phyloP scores from a whole-genome alignment of 2,329 filamentous ascomycete genomes.

The Aureobasidium lini region DNA sequence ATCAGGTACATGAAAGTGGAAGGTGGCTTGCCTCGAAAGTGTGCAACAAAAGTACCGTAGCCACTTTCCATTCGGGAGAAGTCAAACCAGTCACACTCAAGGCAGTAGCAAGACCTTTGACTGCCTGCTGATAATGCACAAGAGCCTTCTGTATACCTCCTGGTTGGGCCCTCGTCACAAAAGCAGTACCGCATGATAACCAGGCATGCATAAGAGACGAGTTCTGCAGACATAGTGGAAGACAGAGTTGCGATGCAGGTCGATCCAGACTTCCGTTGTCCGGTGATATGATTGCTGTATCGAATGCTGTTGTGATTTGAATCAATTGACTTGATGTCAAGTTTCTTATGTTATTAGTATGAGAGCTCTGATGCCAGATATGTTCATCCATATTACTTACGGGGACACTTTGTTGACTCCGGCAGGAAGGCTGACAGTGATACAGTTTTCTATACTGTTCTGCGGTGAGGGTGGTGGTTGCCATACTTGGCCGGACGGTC shows the following conservation, averaged over 20 bases:
- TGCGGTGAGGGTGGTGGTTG: not conserved
- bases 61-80: constrained; percentile 4
- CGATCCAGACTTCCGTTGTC: not conserved
- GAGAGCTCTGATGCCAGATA: not conserved
- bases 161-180: not conserved
- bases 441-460: constrained; percentile 5
- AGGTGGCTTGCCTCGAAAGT: not conserved
- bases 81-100: not conserved
- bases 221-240: constrained; percentile 2
- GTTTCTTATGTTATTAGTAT: not conserved
- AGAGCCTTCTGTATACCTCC: not conserved
- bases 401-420: constrained; percentile 2
- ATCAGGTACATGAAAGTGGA: not conserved
- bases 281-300: constrained; percentile 7
- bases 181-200: constrained; percentile 7
- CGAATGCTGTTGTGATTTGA: constrained; percentile 6
- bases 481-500: not conserved
- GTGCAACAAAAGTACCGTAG: not conserved
- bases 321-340: constrained; percentile 7
- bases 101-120: constrained; percentile 1
- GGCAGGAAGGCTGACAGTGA: not conserved
- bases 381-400: not conserved
- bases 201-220: constrained; percentile 10
- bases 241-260: not conserved
- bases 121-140: constrained; percentile 1